phyloP scores from a whole-genome alignment of 306 rosid species.

The Albizia julibrissin region DNA sequence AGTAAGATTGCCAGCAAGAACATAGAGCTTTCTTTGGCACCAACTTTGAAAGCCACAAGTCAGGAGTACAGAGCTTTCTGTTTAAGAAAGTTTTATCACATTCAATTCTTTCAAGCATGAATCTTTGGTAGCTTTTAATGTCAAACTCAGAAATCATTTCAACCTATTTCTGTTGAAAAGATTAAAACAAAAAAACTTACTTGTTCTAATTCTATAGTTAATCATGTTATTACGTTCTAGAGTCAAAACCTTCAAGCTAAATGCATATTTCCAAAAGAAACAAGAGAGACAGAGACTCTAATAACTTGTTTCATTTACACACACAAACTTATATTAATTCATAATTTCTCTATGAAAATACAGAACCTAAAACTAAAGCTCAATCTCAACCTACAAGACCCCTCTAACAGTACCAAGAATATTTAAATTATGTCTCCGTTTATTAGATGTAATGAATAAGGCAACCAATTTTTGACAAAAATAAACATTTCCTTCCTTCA shows the following conservation, averaged over 20 bases:
- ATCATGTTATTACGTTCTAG: constrained; percentile 1
- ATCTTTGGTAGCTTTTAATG: not conserved
- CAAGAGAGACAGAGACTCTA: constrained; percentile 19
- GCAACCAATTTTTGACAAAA: not conserved
- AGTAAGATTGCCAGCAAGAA: not conserved
- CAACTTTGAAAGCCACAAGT: not conserved
- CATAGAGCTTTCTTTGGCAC: not conserved
- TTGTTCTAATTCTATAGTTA: not conserved
- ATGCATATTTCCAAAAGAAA: not conserved
- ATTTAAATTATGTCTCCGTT: not conserved
- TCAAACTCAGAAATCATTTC: not conserved
- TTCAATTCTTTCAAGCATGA: not conserved
- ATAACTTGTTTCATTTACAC: not conserved
- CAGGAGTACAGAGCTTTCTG: not conserved
- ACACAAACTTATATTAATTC: not conserved
- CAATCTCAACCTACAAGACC: not conserved
- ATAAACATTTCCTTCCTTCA: not conserved
- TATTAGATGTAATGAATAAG: not conserved
- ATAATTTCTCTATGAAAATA: not conserved
- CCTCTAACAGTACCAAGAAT: not conserved
- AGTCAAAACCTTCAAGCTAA: not conserved
- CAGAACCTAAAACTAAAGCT: not conserved
- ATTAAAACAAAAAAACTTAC: not conserved
- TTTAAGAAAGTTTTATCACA: not conserved
- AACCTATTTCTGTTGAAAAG: not conserved